phyloP scores from a whole-genome alignment of 495 filamentous ascomycete genomes.

The Margaritispora aquatica region DNA sequence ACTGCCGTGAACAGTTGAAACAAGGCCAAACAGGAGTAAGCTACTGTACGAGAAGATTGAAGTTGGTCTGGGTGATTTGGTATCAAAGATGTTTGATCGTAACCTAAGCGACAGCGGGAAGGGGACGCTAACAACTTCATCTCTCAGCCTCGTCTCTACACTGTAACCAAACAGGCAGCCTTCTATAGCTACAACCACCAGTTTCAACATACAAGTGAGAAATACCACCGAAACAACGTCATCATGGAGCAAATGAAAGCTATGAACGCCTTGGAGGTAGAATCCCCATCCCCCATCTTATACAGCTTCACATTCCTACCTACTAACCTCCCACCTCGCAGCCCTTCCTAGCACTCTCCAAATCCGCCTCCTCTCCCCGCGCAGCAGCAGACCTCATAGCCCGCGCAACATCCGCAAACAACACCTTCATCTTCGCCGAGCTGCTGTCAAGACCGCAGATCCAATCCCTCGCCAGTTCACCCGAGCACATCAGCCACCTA shows the following conservation, averaged over 20 bases:
- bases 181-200: neutral
- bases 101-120: too few relatives aligned
- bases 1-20: too few relatives aligned
- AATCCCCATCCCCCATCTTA: too few relatives aligned
- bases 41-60: too few relatives aligned
- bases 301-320: neutral
- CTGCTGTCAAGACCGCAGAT: slow-evolving; percentile 79
- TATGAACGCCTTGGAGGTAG: slow-evolving; percentile 69
- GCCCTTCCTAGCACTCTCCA: slow-evolving; percentile 83
- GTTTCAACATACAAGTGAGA: too few relatives aligned
- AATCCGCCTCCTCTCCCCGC: slow-evolving; percentile 75
- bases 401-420: slow-evolving; percentile 78
- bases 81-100: too few relatives aligned
- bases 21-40: too few relatives aligned
- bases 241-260: slow-evolving; percentile 82
- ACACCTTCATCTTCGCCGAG: slow-evolving; percentile 93
- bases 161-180: slow-evolving; percentile 16
- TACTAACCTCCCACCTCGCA: slow-evolving; percentile 31
- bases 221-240: neutral
- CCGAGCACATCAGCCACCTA: slow-evolving; percentile 47
- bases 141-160: neutral
- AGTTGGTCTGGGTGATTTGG: too few relatives aligned
- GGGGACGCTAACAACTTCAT: too few relatives aligned
- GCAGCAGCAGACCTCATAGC: slow-evolving; percentile 80
- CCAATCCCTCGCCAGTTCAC: slow-evolving; percentile 58